phyloP scores from a whole-genome alignment of 179 eudicot genomes.

The Dionaea muscipula region DNA sequence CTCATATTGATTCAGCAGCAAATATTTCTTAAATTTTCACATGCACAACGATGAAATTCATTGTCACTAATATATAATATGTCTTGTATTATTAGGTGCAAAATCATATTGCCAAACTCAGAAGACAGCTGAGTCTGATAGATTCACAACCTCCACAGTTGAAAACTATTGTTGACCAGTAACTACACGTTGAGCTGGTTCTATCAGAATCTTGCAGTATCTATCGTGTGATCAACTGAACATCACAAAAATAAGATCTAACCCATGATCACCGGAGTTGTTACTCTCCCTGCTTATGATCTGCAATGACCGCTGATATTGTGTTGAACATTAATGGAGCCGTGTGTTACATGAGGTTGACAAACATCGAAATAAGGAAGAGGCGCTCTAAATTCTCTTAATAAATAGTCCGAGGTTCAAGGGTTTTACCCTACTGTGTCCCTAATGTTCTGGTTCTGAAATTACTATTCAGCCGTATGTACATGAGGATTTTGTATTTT shows the following conservation, averaged over 20 bases:
- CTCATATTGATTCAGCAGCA: not conserved
- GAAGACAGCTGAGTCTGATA: constrained; percentile 65
- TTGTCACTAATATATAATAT: not conserved
- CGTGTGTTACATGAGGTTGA: no score
- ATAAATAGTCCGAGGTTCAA: no score
- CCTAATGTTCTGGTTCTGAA: no score
- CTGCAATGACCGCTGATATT: not conserved
- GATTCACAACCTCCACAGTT: constrained; percentile 60
- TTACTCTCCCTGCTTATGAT: constrained; percentile 1
- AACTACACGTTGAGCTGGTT: constrained; percentile 8
- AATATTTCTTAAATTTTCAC: not conserved
- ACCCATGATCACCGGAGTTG: not conserved
- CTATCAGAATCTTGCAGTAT: not conserved
- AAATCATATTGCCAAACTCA: constrained; percentile 70
- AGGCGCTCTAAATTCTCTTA: no score
- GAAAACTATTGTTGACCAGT: constrained; percentile 40
- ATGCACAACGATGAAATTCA: not conserved
- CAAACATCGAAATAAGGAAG: no score
- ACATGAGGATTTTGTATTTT: no score
- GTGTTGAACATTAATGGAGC: no score
- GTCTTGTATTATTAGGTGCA: constrained; percentile 38
- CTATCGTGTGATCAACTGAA: not conserved
- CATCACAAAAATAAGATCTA: not conserved
- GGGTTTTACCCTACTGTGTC: no score
- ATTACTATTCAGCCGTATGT: no score